A percentile compares a stretch with the other conserved stretches of the same genome.
These are phyloP conservation scores for Chloromonas sp. DNA, from an alignment of 163 green algal species.

Conservation along the genomic window DNA sequence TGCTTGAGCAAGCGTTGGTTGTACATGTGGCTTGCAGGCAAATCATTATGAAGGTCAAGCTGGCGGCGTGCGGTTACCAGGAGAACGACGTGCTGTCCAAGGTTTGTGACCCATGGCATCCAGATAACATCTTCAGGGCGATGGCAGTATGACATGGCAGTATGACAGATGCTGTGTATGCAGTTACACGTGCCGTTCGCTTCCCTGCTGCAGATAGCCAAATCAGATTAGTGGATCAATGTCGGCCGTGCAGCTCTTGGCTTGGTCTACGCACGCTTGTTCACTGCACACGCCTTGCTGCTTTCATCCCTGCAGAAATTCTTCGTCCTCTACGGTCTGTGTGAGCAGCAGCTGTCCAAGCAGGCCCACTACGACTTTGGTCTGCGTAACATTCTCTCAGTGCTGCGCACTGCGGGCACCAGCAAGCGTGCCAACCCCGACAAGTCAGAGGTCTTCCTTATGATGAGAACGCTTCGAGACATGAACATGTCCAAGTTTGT, in stretches of 20 bases:
- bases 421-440: slow-evolving; percentile 82
- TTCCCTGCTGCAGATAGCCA: no score
- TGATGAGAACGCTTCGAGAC: slow-evolving; percentile 90
- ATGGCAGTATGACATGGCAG: no score
- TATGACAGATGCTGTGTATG: no score
- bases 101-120: no score
- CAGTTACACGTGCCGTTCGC: no score
- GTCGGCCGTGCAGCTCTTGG: background rate
- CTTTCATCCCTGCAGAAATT: slow-evolving; percentile 62
- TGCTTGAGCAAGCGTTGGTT: slow-evolving; percentile 36
- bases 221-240: no score
- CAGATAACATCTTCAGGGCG: no score
- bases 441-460: slow-evolving; percentile 72
- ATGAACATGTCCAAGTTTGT: slow-evolving; percentile 99
- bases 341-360: slow-evolving; percentile 95
- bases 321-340: slow-evolving; percentile 89
- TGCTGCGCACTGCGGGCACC: slow-evolving; percentile 83
- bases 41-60: slow-evolving; percentile 98
- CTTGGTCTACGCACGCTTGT: no score
- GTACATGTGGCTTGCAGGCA: slow-evolving; percentile 70
- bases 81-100: slow-evolving; percentile 89
- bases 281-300: slow-evolving; percentile 49
- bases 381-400: slow-evolving; percentile 91
- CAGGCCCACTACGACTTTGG: slow-evolving; percentile 93
- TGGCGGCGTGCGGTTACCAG: slow-evolving; percentile 88